phyloP scores from a whole-genome alignment of 805 yeast genomes.

The Candida bentonensis region DNA sequence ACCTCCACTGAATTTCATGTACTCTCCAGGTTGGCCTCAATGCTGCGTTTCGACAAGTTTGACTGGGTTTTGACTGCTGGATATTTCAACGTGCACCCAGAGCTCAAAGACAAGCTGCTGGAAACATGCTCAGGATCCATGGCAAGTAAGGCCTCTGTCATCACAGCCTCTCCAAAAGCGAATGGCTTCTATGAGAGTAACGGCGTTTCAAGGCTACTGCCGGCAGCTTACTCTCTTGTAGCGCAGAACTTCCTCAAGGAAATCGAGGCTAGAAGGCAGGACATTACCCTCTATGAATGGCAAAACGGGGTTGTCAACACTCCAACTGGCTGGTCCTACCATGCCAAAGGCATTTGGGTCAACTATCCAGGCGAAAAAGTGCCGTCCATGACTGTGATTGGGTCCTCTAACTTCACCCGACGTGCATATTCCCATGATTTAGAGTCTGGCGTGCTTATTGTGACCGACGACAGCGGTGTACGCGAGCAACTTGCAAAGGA shows the following conservation, averaged over 20 bases:
- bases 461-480: conserved; percentile 53
- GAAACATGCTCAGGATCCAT: conserved; percentile 25
- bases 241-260: conserved; percentile 54
- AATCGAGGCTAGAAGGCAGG: conserved; percentile 30
- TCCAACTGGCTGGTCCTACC: conserved; percentile 89
- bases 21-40: conserved; percentile 44
- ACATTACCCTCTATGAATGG: conserved; percentile 69
- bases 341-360: conserved; percentile 93
- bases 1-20: conserved; percentile 74
- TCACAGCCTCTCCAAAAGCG: conserved; percentile 88
- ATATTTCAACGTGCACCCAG: conserved; percentile 81
- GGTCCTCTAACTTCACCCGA: conserved; percentile 86
- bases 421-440: conserved; percentile 79
- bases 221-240: conserved; percentile 71
- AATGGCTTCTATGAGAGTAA: conserved; percentile 81
- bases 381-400: conserved; percentile 72
- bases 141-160: conserved; percentile 47
- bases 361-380: conserved; percentile 37
- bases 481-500: conserved; percentile 47
- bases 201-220: conserved; percentile 71
- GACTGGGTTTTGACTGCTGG: conserved; percentile 92
- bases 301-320: conserved; percentile 69
- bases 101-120: conserved; percentile 45
- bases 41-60: conserved; percentile 34
- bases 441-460: conserved; percentile 71